Percentiles rank a stretch among this genome's conserved stretches.
These are phyloP conservation scores for Cyberlindnera maclurae DNA, from an alignment of 805 yeast species.

Conservation along the genomic window DNA sequence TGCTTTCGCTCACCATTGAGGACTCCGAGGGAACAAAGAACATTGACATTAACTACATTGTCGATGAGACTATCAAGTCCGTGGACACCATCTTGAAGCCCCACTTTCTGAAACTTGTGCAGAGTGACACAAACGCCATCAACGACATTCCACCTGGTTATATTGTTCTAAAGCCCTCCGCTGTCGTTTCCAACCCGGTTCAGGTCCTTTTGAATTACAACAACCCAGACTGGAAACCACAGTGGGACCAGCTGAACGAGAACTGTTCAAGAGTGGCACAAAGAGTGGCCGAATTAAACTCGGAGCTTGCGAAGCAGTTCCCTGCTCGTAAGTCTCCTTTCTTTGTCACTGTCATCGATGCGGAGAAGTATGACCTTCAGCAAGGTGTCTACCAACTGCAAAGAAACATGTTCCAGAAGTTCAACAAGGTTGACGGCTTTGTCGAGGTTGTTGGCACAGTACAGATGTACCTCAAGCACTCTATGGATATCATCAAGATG, in stretches of 20 bases:
- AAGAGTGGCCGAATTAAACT: conserved; percentile 47
- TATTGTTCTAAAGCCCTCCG: conserved; percentile 91
- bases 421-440: conserved; percentile 50
- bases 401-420: conserved; percentile 67
- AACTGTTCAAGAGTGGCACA: conserved; percentile 62
- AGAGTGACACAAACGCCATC: conserved; percentile 33
- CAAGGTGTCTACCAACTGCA: conserved; percentile 89
- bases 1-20: conserved; percentile 90
- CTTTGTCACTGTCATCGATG: conserved; percentile 77
- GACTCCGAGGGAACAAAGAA: conserved; percentile 76
- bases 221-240: conserved; percentile 41
- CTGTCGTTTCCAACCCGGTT: conserved; percentile 72
- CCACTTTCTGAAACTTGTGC: conserved; percentile 56
- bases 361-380: conserved; percentile 85
- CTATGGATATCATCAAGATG: conserved; percentile 48
- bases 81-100: conserved; percentile 64
- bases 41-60: conserved; percentile 50
- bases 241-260: conserved; percentile 52
- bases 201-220: conserved; percentile 57
- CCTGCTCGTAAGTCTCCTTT: conserved; percentile 68
- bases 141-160: conserved; percentile 83
- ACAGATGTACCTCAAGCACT: conserved; percentile 82
- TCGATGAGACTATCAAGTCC: conserved; percentile 57
- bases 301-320: conserved; percentile 37
- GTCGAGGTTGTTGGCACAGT: conserved; percentile 81